Evolutionary conservation across 805 yeast species (phyloP), one percentile per base, ranked within the genome.

Genomic region (Starmerella apis): DNA sequence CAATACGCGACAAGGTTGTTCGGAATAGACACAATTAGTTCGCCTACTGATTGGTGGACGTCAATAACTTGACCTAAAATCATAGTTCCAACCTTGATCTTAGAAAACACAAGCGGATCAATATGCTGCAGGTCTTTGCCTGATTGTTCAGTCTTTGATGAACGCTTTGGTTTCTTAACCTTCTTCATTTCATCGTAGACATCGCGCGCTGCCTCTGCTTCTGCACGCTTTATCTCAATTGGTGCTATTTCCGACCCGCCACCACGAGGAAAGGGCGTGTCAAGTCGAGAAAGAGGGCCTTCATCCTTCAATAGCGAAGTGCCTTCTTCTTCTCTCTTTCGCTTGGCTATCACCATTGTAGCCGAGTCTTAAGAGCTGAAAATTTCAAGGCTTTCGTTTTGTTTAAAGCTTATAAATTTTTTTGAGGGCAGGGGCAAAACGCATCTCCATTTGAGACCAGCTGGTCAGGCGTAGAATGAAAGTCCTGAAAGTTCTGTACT

Each of bases 161-260:
- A 19, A 20, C 67, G 69, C 78, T 52, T 62, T 66, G 33, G 70
- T 48, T 63, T 62, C 35, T 63, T 63, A 16, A 54, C 47, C 35
- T 32, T 43, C 22, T 16, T 39, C 47, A 49, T 36, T 36, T 51
- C 55, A 38, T 58, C 56, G 50, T 49, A 56, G 36, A 85, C 92
- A 68, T 92, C 98, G 55, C 77, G 78, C 20, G 88, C 80, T 44
- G 90, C 99, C 66, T 90, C 94, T 63, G 86, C 87, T 36, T 95
- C 81, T 46, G 90, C 90, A 63, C 86, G 92, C 65, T 86, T 87
- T 57, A 86, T 79, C 68, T 92, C 99, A 57, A 92, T 70, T 6
- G 97, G 87, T 3, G 95, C 78, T 61, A 92, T 74, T 11, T 82
- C 79, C 14, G 68, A 62, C 6, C 70, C 71, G 46, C 98, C 98